Conservation (phyloP, 139 green algal species). For the Ettlia oleoabundans region DNA sequence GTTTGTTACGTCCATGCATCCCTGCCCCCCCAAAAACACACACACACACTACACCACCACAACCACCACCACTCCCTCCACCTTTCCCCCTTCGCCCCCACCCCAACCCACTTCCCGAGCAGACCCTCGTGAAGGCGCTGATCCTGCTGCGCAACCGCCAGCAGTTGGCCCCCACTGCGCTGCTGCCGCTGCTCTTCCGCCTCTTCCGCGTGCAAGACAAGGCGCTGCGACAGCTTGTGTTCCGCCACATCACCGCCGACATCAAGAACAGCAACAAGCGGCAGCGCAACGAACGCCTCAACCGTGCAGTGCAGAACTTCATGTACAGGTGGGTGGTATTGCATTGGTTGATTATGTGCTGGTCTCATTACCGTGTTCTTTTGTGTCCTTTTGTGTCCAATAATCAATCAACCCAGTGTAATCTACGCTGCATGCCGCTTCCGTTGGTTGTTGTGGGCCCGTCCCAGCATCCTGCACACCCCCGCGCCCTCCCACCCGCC, state of each 20-base stretch:
- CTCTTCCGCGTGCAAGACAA: conserved; percentile 82
- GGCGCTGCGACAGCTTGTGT: conserved; percentile 75
- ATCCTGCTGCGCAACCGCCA: conserved; percentile 92
- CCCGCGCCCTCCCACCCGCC: background rate
- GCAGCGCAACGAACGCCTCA: conserved; percentile 84
- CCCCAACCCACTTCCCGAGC: background rate
- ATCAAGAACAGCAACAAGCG: conserved; percentile 89
- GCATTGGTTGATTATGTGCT: background rate
- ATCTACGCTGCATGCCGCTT: no score
- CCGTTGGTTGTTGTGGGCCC: background rate
- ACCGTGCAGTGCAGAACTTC: conserved; percentile 84
- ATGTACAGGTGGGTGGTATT: conserved; percentile 29
- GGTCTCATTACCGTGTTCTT: background rate
- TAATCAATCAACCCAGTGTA: no score
- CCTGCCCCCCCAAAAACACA: no score
- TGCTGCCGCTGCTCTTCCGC: conserved; percentile 95
- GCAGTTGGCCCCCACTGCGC: conserved; percentile 64
- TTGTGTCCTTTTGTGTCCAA: background rate
- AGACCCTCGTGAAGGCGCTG: conserved; percentile 81
- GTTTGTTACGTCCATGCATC: no score
- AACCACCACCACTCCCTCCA: background rate
- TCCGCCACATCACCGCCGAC: conserved; percentile 93
- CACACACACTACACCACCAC: no score
- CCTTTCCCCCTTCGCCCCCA: background rate
- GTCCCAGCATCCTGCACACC: background rate